Percentiles rank a stretch among this genome's conserved stretches.
These are phyloP conservation scores for Chlorella sp. DNA, from an alignment of 139 green algal species.

Conservation along the genomic window DNA sequence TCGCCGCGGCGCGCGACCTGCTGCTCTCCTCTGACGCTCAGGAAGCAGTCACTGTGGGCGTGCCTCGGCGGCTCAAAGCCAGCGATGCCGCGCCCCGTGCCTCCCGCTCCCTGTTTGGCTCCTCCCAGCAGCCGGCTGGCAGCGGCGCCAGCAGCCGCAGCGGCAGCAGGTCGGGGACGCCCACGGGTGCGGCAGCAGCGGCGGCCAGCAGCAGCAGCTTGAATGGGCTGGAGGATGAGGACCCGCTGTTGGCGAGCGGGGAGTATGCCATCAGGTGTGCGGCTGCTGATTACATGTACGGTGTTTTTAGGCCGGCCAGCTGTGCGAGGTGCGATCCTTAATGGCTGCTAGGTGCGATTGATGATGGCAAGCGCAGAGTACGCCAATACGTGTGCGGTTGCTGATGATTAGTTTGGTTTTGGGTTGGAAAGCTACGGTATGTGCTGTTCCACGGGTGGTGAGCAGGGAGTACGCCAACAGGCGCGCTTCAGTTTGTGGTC, in stretches of 20 bases:
- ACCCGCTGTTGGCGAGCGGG: not conserved
- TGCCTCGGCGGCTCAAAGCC: not conserved
- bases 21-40: constrained; percentile 15
- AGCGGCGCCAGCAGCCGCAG: not conserved
- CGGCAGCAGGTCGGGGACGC: not conserved
- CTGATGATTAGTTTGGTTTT: too few relatives aligned
- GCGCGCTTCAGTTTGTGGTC: too few relatives aligned
- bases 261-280: constrained; percentile 38
- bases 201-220: constrained; percentile 15
- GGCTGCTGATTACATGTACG: not conserved
- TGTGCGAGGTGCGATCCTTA: too few relatives aligned
- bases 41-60: constrained; percentile 21
- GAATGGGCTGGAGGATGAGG: constrained; percentile 5
- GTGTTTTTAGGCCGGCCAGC: too few relatives aligned
- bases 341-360: too few relatives aligned
- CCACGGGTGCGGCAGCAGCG: not conserved
- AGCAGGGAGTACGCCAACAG: too few relatives aligned
- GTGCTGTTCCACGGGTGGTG: too few relatives aligned
- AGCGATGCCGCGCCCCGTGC: not conserved
- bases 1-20: constrained; percentile 31
- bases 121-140: not conserved
- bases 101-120: not conserved
- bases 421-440: too few relatives aligned
- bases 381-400: too few relatives aligned
- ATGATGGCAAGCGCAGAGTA: too few relatives aligned